Evolutionary conservation across 352 stramenopile genomes (phyloP).

Genomic region (Pseudoperonospora humuli): DNA sequence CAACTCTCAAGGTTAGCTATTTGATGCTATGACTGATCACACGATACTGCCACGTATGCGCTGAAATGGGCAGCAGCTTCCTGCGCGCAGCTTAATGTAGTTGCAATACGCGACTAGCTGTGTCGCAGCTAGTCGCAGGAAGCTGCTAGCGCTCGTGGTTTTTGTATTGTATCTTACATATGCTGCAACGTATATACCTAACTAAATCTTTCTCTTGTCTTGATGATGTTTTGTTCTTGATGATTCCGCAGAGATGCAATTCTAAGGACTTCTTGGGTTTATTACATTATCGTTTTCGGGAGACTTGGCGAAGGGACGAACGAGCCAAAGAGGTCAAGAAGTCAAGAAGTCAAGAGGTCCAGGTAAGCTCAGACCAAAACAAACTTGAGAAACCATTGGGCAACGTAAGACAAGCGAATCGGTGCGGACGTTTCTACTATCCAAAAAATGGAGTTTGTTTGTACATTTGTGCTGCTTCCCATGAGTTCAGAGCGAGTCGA

Average conservation of each 20-base stretch:
- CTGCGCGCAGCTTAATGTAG: conserved; percentile 7
- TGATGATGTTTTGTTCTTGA: conserved; percentile 4
- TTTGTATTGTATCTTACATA: conserved; percentile 26
- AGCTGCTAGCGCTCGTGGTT: conserved; percentile 13
- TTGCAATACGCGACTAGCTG: conserved; percentile 13
- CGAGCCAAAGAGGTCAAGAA: conserved; percentile 11
- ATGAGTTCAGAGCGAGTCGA: conserved; percentile 7
- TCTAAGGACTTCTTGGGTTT: conserved; percentile 21
- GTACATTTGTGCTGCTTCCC: conserved; percentile 5
- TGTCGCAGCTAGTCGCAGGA: conserved; percentile 7
- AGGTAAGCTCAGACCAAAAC: conserved; percentile 13
- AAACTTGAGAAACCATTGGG: conserved; percentile 15
- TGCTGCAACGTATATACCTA: conserved; percentile 28
- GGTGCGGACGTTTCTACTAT: conserved; percentile 8
- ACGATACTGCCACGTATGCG: conserved; percentile 6
- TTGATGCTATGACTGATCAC: conserved; percentile 8
- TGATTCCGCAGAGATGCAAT: conserved; percentile 30
- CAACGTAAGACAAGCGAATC: conserved; percentile 1
- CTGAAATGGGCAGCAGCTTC: conserved; percentile 20
- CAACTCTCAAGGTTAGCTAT: conserved; percentile 39
- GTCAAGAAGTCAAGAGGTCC: conserved; percentile 10
- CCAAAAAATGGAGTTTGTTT: background rate
- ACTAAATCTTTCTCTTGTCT: conserved; percentile 9
- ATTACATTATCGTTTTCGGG: conserved; percentile 30
- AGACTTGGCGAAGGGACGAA: conserved; percentile 5